Base-by-base conservation (phyloP, 352 stramenopile genomes). In the Pythium coloratum region DNA sequence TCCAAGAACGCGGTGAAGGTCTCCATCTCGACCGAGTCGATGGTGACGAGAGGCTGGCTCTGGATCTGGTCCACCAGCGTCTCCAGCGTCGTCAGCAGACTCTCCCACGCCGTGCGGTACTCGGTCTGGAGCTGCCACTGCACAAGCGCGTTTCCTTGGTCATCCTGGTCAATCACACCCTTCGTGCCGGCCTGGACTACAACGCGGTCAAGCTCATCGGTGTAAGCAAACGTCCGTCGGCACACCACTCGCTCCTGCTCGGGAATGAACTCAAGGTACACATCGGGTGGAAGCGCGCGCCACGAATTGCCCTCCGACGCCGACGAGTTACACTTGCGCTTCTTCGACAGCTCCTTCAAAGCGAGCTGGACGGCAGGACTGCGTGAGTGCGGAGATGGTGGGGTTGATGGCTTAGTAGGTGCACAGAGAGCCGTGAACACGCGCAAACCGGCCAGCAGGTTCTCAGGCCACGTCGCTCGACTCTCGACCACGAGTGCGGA, bases 1-100 rank as follows among this genome's bases (percentile, higher is more conserved):
- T 89, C 79, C 32, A 86, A 80, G 24, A 91, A 84, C 20, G 71
- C 76, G 5, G 73, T 83, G 14, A 89, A 62, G n/a, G 76, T 69
- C 49, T 76, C 64, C 32, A 86, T 66, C 53, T 86, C 78, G 14
- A 38, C 32, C 28, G 67, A 85, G 62, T 58, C 51, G 58, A 72
- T 78, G 26, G n/a, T 70, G 26, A 64, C 73, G 49, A 75, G 46
- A 6, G 69, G 55, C 2, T 72, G 54, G 33, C 20, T 78, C 61
- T 85, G 71, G 50, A 89, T 70, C n/a, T 75, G 66, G 4, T 70
- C 53, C 28, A 84, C 73, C 13, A 88, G 72, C 4, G 32, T 70
- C 32, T 90, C 75, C n/a, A 80, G 60, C 3, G 64, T 71, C 13
- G 67, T 34, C 24, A 81, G 64, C n/a, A 90, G n/a, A 9, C 77